Conservation (phyloP, 805 yeast genomes). For the Kodamaea neixiangensis region DNA sequence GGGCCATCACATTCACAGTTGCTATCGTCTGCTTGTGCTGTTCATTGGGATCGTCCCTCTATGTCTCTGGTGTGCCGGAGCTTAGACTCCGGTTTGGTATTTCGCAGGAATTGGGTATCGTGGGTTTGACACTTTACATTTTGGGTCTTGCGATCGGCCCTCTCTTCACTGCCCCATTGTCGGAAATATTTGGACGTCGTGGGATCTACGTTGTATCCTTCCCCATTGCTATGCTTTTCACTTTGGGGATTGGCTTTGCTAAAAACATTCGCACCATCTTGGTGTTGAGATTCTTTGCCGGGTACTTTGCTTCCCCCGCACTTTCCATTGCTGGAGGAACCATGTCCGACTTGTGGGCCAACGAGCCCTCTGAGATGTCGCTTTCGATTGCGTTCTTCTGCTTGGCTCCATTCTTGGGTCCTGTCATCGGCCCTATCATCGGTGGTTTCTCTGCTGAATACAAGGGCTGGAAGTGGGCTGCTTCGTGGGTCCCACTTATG, state of each 20-base stretch:
- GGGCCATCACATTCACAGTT: constrained; percentile 65
- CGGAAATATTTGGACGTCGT: constrained; percentile 69
- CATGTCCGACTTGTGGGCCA: constrained; percentile 70
- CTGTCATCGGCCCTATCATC: constrained; percentile 73
- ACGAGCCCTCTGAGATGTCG: constrained; percentile 56
- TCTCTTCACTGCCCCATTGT: constrained; percentile 68
- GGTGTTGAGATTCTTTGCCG: constrained; percentile 72
- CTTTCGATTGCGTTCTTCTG: constrained; percentile 79
- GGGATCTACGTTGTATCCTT: constrained; percentile 58
- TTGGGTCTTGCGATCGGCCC: constrained; percentile 75
- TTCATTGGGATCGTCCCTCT: constrained; percentile 74
- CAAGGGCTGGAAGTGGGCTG: constrained; percentile 69
- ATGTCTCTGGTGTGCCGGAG: constrained; percentile 63
- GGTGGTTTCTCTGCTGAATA: constrained; percentile 69
- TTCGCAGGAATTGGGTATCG: constrained; percentile 59
- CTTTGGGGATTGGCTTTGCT: constrained; percentile 72
- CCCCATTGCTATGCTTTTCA: constrained; percentile 69
- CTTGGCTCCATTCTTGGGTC: constrained; percentile 79
- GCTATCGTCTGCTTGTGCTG: constrained; percentile 68
- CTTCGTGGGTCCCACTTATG: constrained; percentile 69
- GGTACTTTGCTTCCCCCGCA: constrained; percentile 78
- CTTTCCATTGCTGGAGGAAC: constrained; percentile 86
- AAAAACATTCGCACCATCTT: constrained; percentile 60
- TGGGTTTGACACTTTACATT: constrained; percentile 71
- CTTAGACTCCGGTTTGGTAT: constrained; percentile 49